These are phyloP conservation scores for Metschnikowia rubicola DNA, from an alignment of 805 yeast genomes.

Conservation along the genomic window DNA sequence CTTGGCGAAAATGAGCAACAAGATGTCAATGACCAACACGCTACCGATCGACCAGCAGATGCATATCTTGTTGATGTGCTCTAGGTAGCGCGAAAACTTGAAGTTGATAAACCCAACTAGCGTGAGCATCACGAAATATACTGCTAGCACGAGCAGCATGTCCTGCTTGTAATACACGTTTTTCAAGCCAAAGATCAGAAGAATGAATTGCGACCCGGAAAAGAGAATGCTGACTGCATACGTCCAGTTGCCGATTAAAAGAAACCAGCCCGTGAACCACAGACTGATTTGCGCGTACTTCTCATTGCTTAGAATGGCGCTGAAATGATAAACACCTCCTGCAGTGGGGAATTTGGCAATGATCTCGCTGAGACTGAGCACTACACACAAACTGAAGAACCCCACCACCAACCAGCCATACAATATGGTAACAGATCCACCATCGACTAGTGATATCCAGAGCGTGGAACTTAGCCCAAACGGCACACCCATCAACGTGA, in stretches of 20 bases:
- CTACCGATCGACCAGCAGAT: constrained; percentile 76
- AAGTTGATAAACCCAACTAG: constrained; percentile 63
- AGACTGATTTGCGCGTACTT: constrained; percentile 55
- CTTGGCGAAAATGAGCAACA: constrained; percentile 55
- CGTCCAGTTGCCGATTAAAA: constrained; percentile 73
- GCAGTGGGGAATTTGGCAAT: constrained; percentile 75
- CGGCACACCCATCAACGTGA: constrained; percentile 80
- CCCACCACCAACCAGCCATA: constrained; percentile 74
- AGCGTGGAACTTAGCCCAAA: constrained; percentile 72
- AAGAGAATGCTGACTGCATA: constrained; percentile 71
- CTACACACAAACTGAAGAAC: constrained; percentile 58
- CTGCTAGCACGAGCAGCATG: constrained; percentile 50
- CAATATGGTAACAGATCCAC: constrained; percentile 71
- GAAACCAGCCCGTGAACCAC: constrained; percentile 79
- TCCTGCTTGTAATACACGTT: constrained; percentile 58
- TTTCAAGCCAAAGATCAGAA: constrained; percentile 62
- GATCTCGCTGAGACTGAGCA: constrained; percentile 73
- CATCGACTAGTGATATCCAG: constrained; percentile 68
- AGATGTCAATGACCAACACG: constrained; percentile 61
- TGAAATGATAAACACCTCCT: constrained; percentile 73
- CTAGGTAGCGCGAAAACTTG: constrained; percentile 56
- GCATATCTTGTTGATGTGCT: constrained; percentile 61
- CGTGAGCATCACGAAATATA: constrained; percentile 54
- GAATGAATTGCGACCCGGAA: constrained; percentile 71
- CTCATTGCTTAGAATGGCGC: constrained; percentile 64